Conservation (phyloP, 208 protist species). For the Lotmaria passim region DNA sequence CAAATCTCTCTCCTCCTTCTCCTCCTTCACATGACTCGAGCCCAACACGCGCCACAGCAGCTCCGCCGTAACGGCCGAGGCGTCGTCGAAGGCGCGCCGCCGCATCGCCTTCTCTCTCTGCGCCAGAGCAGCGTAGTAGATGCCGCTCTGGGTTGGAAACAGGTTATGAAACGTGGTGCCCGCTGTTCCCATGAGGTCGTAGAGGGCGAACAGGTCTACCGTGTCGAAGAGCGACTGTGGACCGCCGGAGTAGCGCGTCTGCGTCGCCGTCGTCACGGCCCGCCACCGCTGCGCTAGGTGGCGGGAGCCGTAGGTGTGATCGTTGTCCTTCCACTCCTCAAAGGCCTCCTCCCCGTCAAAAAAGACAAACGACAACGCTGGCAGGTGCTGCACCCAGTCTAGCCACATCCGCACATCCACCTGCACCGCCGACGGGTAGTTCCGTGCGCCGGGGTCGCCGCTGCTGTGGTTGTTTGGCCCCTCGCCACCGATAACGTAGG, state of each 20-base stretch:
- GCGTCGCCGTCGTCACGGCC: not conserved
- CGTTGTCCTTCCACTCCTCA: constrained; percentile 71
- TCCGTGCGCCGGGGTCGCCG: not conserved
- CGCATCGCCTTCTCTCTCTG: constrained; percentile 37
- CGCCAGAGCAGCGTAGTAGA: constrained; percentile 42
- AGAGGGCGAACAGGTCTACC: constrained; percentile 82
- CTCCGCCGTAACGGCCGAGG: constrained; percentile 18
- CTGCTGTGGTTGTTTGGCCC: not conserved
- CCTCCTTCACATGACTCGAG: not conserved
- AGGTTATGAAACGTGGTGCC: constrained; percentile 60
- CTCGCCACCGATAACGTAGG: constrained; percentile 17
- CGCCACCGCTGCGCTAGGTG: constrained; percentile 77
- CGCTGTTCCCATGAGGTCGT: constrained; percentile 82
- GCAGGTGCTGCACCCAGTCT: constrained; percentile 49
- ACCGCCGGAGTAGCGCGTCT: constrained; percentile 38
- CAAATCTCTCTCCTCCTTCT: not conserved
- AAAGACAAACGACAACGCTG: constrained; percentile 75
- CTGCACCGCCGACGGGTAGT: constrained; percentile 5
- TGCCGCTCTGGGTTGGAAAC: constrained; percentile 67
- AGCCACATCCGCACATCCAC: constrained; percentile 44
- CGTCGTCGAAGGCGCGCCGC: constrained; percentile 24
- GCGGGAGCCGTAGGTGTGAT: constrained; percentile 93
- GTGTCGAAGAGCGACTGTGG: constrained; percentile 42
- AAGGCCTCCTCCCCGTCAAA: constrained; percentile 96
- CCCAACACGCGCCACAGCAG: constrained; percentile 28